These are phyloP conservation scores for Berkeleyomyces basicola DNA, from an alignment of 2,329 filamentous ascomycete species.

Conservation along the genomic window DNA sequence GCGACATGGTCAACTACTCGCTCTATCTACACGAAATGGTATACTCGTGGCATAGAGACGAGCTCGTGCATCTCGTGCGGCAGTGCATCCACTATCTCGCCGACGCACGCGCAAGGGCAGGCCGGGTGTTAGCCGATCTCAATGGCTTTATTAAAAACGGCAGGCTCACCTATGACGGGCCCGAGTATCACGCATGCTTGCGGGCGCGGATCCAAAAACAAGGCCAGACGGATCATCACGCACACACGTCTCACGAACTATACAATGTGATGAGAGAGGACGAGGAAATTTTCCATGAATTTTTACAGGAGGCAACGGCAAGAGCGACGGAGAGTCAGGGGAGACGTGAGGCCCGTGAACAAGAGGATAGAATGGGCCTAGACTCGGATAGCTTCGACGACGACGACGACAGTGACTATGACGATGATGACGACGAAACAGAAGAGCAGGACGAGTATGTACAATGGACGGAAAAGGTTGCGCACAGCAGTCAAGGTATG, in stretches of 20 bases:
- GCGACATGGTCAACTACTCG: not conserved
- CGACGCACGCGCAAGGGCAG: not conserved
- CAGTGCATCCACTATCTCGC: conserved; percentile 1
- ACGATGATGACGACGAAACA: not conserved
- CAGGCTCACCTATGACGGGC: not conserved
- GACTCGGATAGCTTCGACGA: not conserved
- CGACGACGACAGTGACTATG: not conserved
- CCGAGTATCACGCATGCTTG: not conserved
- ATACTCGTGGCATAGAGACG: not conserved
- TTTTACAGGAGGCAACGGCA: not conserved
- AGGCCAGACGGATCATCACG: not conserved
- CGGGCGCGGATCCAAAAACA: not conserved
- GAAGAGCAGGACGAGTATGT: not conserved
- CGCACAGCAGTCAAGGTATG: not conserved
- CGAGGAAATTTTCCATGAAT: not conserved
- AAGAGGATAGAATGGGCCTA: not conserved
- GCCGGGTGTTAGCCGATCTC: not conserved
- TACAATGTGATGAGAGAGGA: not conserved
- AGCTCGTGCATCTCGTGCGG: not conserved
- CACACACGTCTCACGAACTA: not conserved
- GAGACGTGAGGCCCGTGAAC: not conserved
- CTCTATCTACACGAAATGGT: conserved; percentile 4
- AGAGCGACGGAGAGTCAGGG: not conserved
- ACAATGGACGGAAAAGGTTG: not conserved
- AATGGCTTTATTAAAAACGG: not conserved